Evolutionary conservation across 1,139 yeast species (phyloP), one percentile per base, ranked within the genome.

Genomic region (Sugiyamaella paludigena): DNA sequence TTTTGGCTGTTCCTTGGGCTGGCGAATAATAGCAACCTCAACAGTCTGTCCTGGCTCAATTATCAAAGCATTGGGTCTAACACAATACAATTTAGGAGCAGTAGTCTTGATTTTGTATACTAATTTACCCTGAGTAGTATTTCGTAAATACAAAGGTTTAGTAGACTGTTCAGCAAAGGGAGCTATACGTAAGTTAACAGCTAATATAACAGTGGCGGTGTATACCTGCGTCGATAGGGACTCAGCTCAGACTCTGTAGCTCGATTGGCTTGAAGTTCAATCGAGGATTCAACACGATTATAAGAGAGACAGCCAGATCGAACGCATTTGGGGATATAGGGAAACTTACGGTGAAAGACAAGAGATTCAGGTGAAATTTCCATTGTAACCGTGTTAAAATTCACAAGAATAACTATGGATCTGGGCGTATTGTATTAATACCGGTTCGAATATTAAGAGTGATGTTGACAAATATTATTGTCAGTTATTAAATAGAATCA

Each of bases 21-120:
- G 91, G 56, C 89, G 82, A 61, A 88, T 87, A 58, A 92, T 85
- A 44, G 91, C 80, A 45, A 92, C 87, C 51, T 84, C 81, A 48
- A 83, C 73, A 10, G 83, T 70, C 55, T 80, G 79, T 35, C 95
- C 94, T 11, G 98, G 92, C 36, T 75, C 77, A 50, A 92, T 76
- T 36, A 84, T 71, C 27, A 95, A 81, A 50, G 97, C 94, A 68
- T 91, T 92, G 52, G 98, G 98, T 71, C 96, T 84, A 48, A 92
- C 98, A 69, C 96, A 87, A 74, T 91, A 87, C 67, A 88, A 77
- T 69, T 87, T 91, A 52, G 99, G 99, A 11, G 98, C 97, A 8
- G 99, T 92, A 43, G 99, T 92, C 72, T 92, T 94, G 64, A 94
- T 97, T 74, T 94, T 94, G 76, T 88, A 92, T 30, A 96, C 96